Percentiles rank a stretch among this genome's conserved stretches.
These are phyloP conservation scores for Annona squamosa DNA, from an alignment of 164 flowering plant species.

Conservation along the genomic window DNA sequence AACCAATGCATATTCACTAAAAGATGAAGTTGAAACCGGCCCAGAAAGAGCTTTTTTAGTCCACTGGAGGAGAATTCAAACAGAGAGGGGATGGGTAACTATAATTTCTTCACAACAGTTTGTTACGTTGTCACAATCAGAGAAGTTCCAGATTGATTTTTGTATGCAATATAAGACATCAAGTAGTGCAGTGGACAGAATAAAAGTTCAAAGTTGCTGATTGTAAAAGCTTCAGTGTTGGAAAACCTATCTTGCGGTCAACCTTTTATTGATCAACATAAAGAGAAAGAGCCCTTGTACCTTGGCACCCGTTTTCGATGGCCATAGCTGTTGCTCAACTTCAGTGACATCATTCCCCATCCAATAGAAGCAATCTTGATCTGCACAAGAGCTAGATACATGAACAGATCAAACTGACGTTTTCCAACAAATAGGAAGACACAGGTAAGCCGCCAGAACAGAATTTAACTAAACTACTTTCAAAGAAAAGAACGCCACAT, in stretches of 20 bases:
- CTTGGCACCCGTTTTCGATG: constrained; percentile 12
- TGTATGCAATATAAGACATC: too few species aligned
- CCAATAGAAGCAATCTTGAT: constrained; percentile 6
- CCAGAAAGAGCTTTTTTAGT: not conserved
- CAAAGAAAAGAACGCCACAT: too few species aligned
- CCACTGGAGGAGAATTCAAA: not conserved
- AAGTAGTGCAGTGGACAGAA: not conserved
- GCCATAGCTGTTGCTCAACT: constrained; percentile 1
- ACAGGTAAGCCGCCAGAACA: too few species aligned
- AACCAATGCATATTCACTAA: not conserved
- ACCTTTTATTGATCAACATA: not conserved
- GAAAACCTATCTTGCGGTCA: not conserved
- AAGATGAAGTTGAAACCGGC: not conserved
- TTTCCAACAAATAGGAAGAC: too few species aligned
- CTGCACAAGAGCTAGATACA: constrained; percentile 1
- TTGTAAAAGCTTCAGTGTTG: not conserved
- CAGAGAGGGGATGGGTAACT: not conserved
- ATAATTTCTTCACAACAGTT: not conserved
- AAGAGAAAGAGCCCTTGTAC: constrained; percentile 3
- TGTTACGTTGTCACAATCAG: not conserved
- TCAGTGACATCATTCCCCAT: constrained; percentile 18
- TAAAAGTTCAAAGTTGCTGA: not conserved
- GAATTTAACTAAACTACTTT: too few species aligned
- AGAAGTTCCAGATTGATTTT: too few species aligned
- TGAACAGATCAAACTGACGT: not conserved